Percentiles rank a stretch among this genome's conserved stretches.
Evolutionary conservation across 2,329 filamentous ascomycete genomes (phyloP).

Genomic region (Exophiala sideris): DNA sequence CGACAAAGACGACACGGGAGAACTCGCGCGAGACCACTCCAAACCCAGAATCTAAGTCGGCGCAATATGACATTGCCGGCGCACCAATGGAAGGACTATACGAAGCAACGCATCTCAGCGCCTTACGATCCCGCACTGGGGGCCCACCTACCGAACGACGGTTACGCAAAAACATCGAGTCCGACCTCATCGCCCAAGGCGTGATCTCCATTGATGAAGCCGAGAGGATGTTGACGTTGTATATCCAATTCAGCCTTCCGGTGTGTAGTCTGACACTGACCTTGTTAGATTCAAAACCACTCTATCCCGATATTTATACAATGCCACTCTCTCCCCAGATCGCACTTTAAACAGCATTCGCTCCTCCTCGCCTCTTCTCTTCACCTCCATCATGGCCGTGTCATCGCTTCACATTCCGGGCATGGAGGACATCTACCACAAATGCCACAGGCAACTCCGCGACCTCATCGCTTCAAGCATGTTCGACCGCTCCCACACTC

Average conservation of each 20-base stretch:
- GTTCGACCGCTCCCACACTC: constrained; percentile 55
- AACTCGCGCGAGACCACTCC: constrained; percentile 21
- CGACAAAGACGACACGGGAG: constrained; percentile 26
- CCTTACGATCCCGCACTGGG: constrained; percentile 23
- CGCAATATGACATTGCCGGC: constrained; percentile 42
- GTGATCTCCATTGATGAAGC: constrained; percentile 24
- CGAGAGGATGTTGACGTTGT: constrained; percentile 25
- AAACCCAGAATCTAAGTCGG: constrained; percentile 17
- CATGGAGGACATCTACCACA: constrained; percentile 50
- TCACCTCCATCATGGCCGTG: constrained; percentile 56
- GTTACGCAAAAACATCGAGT: constrained; percentile 26
- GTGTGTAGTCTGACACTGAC: too few species aligned
- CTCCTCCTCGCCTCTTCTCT: constrained; percentile 54
- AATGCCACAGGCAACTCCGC: constrained; percentile 57
- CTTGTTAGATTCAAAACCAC: constrained; percentile 23
- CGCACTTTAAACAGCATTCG: constrained; percentile 52
- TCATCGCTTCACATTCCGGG: constrained; percentile 58
- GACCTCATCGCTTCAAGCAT: constrained; percentile 56
- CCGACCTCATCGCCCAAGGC: constrained; percentile 26
- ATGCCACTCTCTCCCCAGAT: constrained; percentile 48
- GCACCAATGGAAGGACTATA: constrained; percentile 55
- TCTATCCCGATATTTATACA: constrained; percentile 27
- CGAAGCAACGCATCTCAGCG: constrained; percentile 50
- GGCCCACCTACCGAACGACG: constrained; percentile 23
- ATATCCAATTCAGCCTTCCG: background rate